Percentiles rank a stretch among this genome's conserved stretches.
Evolutionary conservation across 371 early-diverging fungal genomes (phyloP).

Genomic region (Parasitella parasitica): DNA sequence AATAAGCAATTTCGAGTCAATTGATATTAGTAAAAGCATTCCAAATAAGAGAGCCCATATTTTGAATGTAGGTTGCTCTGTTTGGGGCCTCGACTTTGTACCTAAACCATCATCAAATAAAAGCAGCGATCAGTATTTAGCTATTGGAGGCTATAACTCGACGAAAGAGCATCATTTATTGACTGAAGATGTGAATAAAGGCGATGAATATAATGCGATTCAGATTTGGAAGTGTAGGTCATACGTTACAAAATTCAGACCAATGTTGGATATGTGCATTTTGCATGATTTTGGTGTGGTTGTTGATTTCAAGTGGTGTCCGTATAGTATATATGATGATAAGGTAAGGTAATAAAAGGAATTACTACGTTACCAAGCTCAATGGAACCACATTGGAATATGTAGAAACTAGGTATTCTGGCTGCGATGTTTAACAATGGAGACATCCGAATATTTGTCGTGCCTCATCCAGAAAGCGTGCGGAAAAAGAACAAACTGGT

Average conservation of each 20-base stretch:
- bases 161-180: conserved; percentile 46
- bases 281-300: conserved; percentile 60
- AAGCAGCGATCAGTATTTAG: conserved; percentile 54
- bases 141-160: conserved; percentile 57
- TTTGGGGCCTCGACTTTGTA: conserved; percentile 69
- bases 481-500: neutral
- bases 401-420: conserved; percentile 53
- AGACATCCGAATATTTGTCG: conserved; percentile 44
- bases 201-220: conserved; percentile 33
- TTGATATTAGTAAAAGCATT: conserved; percentile 18
- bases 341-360: conserved; percentile 13
- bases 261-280: conserved; percentile 54
- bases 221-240: conserved; percentile 54
- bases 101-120: conserved; percentile 37
- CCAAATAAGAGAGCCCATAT: conserved; percentile 29
- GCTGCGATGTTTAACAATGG: conserved; percentile 60
- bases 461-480: conserved; percentile 52
- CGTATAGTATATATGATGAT: conserved; percentile 44
- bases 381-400: neutral
- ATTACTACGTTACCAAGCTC: too few relatives aligned
- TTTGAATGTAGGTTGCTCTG: conserved; percentile 58
- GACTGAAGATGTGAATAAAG: conserved; percentile 15
- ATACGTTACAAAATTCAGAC: conserved; percentile 2
- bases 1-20: conserved; percentile 5
- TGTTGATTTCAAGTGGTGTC: conserved; percentile 60